These are phyloP conservation scores for Phaeosphaeriaceae sp. DNA, from an alignment of 2,329 filamentous ascomycete species.

Conservation along the genomic window DNA sequence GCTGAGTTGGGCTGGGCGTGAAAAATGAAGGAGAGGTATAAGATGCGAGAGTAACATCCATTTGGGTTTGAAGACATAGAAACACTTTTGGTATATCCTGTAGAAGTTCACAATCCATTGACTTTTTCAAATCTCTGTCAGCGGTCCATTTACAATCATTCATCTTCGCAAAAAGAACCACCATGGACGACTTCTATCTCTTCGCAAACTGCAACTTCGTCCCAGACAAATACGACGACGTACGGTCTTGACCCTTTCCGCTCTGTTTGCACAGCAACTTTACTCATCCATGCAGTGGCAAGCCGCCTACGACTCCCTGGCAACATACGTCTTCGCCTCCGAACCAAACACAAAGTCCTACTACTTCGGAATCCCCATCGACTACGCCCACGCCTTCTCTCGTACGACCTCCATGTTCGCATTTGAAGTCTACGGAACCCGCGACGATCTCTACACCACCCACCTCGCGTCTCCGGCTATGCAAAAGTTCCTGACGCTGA, in stretches of 20 bases:
- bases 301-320: constrained; percentile 50
- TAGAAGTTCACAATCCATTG: no score
- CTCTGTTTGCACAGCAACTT: neutral
- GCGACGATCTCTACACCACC: constrained; percentile 42
- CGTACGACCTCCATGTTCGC: constrained; percentile 45
- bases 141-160: no score
- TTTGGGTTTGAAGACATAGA: no score
- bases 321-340: constrained; percentile 41
- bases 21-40: neutral
- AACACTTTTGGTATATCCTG: no score
- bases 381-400: constrained; percentile 40
- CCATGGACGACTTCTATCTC: constrained; percentile 32
- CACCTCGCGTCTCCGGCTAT: constrained; percentile 43
- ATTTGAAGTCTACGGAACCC: constrained; percentile 44
- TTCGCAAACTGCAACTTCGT: constrained; percentile 49
- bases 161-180: no score
- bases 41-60: neutral
- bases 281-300: constrained; percentile 45
- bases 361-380: constrained; percentile 53
- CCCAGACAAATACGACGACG: constrained; percentile 45
- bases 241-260: constrained; percentile 13
- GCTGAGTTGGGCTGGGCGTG: neutral
- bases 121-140: no score
- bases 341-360: constrained; percentile 51
- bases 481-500: constrained; percentile 34